phyloP scores from a whole-genome alignment of 805 yeast genomes.

The Lipomyces oligophaga region DNA sequence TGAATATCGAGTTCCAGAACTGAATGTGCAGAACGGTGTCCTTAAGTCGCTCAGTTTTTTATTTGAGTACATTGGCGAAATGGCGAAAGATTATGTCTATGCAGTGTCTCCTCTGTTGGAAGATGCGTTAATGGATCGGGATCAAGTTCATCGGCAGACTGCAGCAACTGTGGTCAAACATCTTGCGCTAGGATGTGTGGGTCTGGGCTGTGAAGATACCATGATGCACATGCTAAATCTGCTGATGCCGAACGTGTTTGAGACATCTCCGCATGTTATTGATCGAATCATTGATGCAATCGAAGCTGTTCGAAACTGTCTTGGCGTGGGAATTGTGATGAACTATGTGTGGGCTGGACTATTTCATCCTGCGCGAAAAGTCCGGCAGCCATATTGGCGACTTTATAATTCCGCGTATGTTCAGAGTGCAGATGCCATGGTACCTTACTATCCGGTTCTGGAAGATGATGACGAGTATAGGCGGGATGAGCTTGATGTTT shows the following conservation, averaged over 20 bases:
- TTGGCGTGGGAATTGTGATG: slow-evolving; percentile 73
- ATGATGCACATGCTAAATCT: slow-evolving; percentile 79
- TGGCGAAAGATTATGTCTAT: slow-evolving; percentile 76
- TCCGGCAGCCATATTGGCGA: slow-evolving; percentile 81
- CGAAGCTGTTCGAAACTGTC: slow-evolving; percentile 61
- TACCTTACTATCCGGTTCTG: slow-evolving; percentile 75
- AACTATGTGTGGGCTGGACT: slow-evolving; percentile 83
- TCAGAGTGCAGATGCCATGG: slow-evolving; percentile 67
- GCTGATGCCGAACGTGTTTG: slow-evolving; percentile 83
- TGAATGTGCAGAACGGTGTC: slow-evolving; percentile 92
- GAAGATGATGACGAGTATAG: slow-evolving; percentile 38
- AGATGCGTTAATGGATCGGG: slow-evolving; percentile 87
- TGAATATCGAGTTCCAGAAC: slow-evolving; percentile 88
- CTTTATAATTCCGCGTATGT: slow-evolving; percentile 73
- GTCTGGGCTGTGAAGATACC: slow-evolving; percentile 72
- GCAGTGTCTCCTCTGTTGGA: slow-evolving; percentile 74
- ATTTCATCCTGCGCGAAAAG: slow-evolving; percentile 89
- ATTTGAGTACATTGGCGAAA: slow-evolving; percentile 84
- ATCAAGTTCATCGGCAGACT: slow-evolving; percentile 90
- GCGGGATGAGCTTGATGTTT: slow-evolving; percentile 53
- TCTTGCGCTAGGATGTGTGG: slow-evolving; percentile 73
- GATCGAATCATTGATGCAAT: slow-evolving; percentile 74
- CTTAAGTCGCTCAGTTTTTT: slow-evolving; percentile 84
- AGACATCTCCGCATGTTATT: slow-evolving; percentile 94
- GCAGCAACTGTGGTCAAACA: slow-evolving; percentile 85